These are phyloP conservation scores for Arthroderma sp. DNA, from an alignment of 2,329 filamentous ascomycete genomes.

Conservation along the genomic window DNA sequence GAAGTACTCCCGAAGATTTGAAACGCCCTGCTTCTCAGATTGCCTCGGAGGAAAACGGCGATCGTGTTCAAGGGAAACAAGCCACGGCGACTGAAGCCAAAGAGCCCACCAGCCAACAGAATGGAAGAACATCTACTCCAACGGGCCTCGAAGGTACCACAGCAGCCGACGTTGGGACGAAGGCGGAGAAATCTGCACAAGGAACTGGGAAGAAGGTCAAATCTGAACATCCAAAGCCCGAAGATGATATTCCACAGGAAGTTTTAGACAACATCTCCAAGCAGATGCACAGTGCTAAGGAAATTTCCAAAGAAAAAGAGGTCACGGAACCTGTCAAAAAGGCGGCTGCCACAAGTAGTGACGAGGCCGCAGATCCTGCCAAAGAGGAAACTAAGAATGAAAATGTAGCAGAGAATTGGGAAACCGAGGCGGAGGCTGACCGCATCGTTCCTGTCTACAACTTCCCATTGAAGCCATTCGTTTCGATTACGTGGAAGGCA, in stretches of 20 bases:
- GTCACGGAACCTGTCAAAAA: constrained; percentile 18
- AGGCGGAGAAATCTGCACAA: constrained; percentile 55
- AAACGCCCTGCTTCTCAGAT: not conserved
- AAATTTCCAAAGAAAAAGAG: constrained; percentile 37
- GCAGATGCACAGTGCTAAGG: constrained; percentile 39
- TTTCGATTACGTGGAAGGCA: constrained; percentile 61
- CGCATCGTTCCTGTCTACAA: constrained; percentile 72
- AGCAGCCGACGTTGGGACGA: constrained; percentile 41
- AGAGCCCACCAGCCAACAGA: not conserved
- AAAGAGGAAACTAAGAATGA: constrained; percentile 11
- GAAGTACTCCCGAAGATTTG: not conserved
- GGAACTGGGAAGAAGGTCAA: constrained; percentile 42
- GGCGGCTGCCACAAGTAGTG: constrained; percentile 28
- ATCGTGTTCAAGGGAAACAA: not conserved
- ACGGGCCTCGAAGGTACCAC: constrained; percentile 58
- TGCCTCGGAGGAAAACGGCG: not conserved
- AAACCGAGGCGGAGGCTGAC: constrained; percentile 47
- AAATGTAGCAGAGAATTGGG: constrained; percentile 24
- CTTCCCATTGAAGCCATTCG: constrained; percentile 94
- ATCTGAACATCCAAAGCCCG: constrained; percentile 21
- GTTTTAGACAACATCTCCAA: constrained; percentile 23
- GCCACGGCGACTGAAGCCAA: not conserved
- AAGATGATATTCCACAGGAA: constrained; percentile 26
- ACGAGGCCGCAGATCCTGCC: constrained; percentile 46
- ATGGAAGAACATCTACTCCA: constrained; percentile 53